Percentiles rank a stretch among this genome's conserved stretches.
Evolutionary conservation across 768 basidiomycete genomes (phyloP).

Genomic region (Mycena filopes): DNA sequence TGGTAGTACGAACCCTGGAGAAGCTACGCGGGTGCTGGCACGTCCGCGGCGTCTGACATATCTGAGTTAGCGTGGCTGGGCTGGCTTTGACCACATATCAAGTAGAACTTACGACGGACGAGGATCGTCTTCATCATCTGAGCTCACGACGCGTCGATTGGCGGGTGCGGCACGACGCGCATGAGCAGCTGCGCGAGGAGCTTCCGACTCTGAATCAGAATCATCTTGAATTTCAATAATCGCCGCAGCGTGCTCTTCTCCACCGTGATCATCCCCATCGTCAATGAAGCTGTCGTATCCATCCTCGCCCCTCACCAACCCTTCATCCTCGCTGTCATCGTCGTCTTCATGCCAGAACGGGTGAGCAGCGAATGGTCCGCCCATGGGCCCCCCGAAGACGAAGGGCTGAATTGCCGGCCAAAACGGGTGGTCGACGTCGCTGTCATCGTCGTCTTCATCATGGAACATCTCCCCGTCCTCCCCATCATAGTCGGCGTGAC

Average conservation of each 20-base stretch:
- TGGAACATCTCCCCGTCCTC: conserved; percentile 22
- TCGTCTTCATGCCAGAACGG: conserved; percentile 34
- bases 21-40: not conserved
- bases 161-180: not conserved
- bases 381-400: too few species aligned
- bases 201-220: conserved; percentile 22
- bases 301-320: conserved; percentile 41
- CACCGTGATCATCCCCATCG: conserved; percentile 46
- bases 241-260: conserved; percentile 1
- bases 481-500: conserved; percentile 47
- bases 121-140: conserved; percentile 22
- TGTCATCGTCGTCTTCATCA: conserved; percentile 38
- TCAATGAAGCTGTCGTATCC: conserved; percentile 71
- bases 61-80: not conserved
- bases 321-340: conserved; percentile 29
- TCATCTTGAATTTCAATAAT: conserved; percentile 29
- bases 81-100: not conserved
- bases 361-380: too few species aligned
- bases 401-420: too few species aligned
- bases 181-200: not conserved
- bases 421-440: conserved; percentile 26
- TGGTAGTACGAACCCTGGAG: conserved; percentile 3
- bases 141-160: conserved; percentile 9
- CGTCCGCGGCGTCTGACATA: not conserved
- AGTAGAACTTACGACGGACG: not conserved